Conservation (phyloP, 2,329 filamentous ascomycete species). For the Ascochyta rabiei region DNA sequence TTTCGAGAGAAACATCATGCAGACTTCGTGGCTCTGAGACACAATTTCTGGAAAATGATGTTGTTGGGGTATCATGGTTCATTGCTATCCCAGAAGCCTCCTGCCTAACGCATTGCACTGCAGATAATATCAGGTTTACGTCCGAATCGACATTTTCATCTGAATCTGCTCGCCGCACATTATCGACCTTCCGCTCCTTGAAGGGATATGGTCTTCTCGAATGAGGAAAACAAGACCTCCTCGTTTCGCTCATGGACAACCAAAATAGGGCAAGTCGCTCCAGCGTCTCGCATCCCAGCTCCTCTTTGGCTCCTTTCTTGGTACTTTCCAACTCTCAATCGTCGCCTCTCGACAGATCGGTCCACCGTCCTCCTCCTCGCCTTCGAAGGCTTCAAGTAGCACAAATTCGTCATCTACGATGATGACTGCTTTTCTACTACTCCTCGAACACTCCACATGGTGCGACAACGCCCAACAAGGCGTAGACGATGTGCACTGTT, state of each 20-base stretch:
- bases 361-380: conserved; percentile 25
- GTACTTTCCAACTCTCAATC: conserved; percentile 28
- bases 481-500: conserved; percentile 18
- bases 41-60: neutral
- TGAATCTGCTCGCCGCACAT: neutral
- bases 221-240: no score
- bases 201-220: no score
- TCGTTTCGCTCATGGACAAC: neutral
- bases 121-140: neutral
- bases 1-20: no score
- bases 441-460: neutral
- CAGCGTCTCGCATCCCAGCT: conserved; percentile 12
- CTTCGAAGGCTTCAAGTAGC: conserved; percentile 13
- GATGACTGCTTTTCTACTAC: neutral
- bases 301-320: neutral
- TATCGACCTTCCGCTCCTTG: neutral
- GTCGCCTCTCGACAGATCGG: conserved; percentile 30
- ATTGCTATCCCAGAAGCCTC: neutral
- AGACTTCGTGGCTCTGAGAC: neutral
- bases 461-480: conserved; percentile 6
- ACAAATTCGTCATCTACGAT: conserved; percentile 23
- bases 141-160: neutral
- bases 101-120: neutral
- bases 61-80: no score
- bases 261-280: conserved; percentile 17